phyloP scores from a whole-genome alignment of 495 filamentous ascomycete species.

The Aspergillus saccharolyticus region DNA sequence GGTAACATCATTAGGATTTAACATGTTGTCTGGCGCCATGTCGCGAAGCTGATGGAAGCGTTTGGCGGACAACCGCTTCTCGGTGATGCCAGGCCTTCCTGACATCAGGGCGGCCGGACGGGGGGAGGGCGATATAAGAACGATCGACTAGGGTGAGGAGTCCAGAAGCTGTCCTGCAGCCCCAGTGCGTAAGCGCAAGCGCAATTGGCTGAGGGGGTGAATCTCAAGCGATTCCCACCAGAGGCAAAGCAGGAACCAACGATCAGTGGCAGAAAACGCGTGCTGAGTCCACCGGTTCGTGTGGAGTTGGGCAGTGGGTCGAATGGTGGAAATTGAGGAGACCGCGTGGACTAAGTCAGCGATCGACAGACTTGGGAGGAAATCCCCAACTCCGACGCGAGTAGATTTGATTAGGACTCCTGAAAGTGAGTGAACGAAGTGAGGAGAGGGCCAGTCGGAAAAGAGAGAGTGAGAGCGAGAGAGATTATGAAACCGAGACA shows the following conservation, averaged over 20 bases:
- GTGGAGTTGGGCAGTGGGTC: conserved; percentile 14
- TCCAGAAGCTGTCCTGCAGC: conserved; percentile 9
- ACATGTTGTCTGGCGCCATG: conserved; percentile 33
- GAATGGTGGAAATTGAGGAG: conserved; percentile 1
- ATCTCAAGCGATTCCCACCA: neutral
- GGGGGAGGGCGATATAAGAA: conserved; percentile 2
- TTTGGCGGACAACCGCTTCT: conserved; percentile 38
- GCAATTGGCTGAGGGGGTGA: conserved; percentile 4
- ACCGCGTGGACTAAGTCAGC: neutral
- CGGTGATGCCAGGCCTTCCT: conserved; percentile 27
- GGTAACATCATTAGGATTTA: conserved; percentile 51
- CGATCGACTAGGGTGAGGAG: conserved; percentile 8
- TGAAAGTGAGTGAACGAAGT: neutral
- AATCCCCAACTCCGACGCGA: neutral
- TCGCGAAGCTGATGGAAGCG: conserved; percentile 47
- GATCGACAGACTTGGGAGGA: neutral
- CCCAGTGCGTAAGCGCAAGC: neutral
- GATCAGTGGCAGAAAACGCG: neutral
- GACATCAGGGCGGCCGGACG: conserved; percentile 23
- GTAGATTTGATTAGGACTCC: neutral
- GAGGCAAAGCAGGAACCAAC: neutral
- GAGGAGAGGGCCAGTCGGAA: neutral
- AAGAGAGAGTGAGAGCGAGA: neutral
- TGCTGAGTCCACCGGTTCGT: conserved; percentile 9
- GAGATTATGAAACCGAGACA: neutral